These are phyloP conservation scores for Tricholoma hemisulphureum DNA, from an alignment of 768 basidiomycete species.

Conservation along the genomic window DNA sequence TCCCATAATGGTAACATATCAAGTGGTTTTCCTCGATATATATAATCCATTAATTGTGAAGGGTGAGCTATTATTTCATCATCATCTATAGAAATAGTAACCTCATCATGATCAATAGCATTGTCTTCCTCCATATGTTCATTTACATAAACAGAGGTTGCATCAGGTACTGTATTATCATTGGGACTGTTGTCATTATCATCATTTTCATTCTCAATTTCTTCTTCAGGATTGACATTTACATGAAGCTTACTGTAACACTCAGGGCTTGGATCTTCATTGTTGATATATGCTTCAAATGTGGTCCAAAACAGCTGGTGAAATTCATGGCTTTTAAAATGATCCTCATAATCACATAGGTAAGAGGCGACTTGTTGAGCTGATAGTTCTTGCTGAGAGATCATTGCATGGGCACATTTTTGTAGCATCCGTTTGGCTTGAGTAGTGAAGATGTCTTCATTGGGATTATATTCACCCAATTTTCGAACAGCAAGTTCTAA, in stretches of 20 bases:
- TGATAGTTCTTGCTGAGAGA: slow-evolving; percentile 39
- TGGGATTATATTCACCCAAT: slow-evolving; percentile 19
- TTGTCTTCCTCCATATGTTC: no score
- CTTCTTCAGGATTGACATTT: no score
- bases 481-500: slow-evolving; percentile 33
- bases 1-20: background rate
- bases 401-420: slow-evolving; percentile 36
- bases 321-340: slow-evolving; percentile 37
- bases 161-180: no score
- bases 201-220: no score
- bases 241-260: no score
- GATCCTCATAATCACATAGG: slow-evolving; percentile 33
- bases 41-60: background rate
- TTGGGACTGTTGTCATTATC: no score
- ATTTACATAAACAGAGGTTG: no score
- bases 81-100: background rate
- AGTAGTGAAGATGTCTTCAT: slow-evolving; percentile 13
- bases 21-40: background rate
- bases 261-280: slow-evolving; percentile 20
- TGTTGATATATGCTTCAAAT: slow-evolving; percentile 28
- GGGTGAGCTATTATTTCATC: background rate
- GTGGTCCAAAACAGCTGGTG: slow-evolving; percentile 33
- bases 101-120: background rate
- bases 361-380: slow-evolving; percentile 37
- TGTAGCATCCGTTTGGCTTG: slow-evolving; percentile 33